Conservation (phyloP, 495 filamentous ascomycete genomes). For the Penicillium lagena region DNA sequence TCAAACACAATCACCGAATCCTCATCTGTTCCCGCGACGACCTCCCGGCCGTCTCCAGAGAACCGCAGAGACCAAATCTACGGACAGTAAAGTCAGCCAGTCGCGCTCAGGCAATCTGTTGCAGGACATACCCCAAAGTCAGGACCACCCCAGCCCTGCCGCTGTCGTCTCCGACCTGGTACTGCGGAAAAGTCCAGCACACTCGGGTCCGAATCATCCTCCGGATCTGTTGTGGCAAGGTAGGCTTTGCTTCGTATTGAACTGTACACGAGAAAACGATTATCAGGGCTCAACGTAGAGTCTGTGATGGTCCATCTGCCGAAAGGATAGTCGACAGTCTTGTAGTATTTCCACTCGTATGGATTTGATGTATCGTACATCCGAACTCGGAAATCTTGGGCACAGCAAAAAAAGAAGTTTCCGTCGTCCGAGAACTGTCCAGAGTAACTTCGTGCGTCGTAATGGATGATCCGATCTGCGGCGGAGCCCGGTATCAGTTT, state of each 20-base stretch:
- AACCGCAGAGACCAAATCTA: constrained; percentile 90
- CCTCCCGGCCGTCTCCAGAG: constrained; percentile 83
- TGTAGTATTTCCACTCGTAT: constrained; percentile 93
- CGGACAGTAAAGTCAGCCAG: constrained; percentile 11
- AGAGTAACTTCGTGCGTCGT: constrained; percentile 78
- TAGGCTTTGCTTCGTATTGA: constrained; percentile 79
- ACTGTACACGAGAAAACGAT: constrained; percentile 81
- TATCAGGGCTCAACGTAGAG: constrained; percentile 86
- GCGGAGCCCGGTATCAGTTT: constrained; percentile 52
- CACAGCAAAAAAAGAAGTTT: constrained; percentile 95
- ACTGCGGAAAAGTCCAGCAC: constrained; percentile 64
- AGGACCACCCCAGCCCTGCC: constrained; percentile 33
- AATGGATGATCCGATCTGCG: constrained; percentile 85
- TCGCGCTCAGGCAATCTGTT: too few relatives aligned
- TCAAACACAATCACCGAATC: constrained; percentile 88
- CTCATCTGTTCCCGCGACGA: constrained; percentile 82
- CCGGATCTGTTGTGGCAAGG: constrained; percentile 80
- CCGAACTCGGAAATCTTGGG: constrained; percentile 86
- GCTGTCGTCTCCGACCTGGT: constrained; percentile 23
- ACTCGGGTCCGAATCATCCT: constrained; percentile 68
- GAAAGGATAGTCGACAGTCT: constrained; percentile 77
- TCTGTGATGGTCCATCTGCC: constrained; percentile 97
- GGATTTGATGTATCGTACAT: constrained; percentile 99
- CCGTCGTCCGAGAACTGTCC: constrained; percentile 96
- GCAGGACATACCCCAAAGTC: constrained; percentile 42